Conservation (phyloP, 1,139 yeast genomes). For the Kodamaea ohmeri region DNA sequence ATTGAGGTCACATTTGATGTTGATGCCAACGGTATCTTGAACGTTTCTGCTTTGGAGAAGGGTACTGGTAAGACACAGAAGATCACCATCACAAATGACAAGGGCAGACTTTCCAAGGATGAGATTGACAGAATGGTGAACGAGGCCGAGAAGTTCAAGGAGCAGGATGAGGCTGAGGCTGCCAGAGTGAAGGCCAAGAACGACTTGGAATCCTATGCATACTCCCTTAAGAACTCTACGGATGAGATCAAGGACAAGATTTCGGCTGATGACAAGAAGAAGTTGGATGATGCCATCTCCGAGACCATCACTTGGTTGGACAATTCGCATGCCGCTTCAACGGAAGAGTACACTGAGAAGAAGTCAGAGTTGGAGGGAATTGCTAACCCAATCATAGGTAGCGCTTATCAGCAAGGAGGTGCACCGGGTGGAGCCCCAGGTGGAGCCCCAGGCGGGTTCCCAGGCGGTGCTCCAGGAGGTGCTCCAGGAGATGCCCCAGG, state of each 20-base stretch:
- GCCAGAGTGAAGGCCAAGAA: slow-evolving; percentile 75
- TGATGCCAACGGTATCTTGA: slow-evolving; percentile 49
- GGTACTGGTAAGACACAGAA: slow-evolving; percentile 65
- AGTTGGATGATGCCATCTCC: slow-evolving; percentile 39
- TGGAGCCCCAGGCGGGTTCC: slow-evolving; percentile 36
- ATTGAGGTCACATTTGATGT: slow-evolving; percentile 46
- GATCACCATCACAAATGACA: slow-evolving; percentile 64
- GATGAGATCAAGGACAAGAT: slow-evolving; percentile 53
- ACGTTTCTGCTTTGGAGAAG: slow-evolving; percentile 45
- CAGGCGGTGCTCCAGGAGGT: slow-evolving; percentile 30
- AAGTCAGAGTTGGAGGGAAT: slow-evolving; percentile 64
- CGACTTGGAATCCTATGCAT: slow-evolving; percentile 85
- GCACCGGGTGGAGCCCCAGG: slow-evolving; percentile 28
- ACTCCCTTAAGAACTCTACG: slow-evolving; percentile 65
- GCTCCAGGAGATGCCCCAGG: slow-evolving; percentile 38
- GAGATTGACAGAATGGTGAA: slow-evolving; percentile 29
- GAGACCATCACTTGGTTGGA: slow-evolving; percentile 53
- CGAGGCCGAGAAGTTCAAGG: slow-evolving; percentile 74
- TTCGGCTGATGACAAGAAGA: slow-evolving; percentile 41
- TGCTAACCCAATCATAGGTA: slow-evolving; percentile 65
- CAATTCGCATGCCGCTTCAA: slow-evolving; percentile 48
- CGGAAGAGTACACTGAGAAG: slow-evolving; percentile 56
- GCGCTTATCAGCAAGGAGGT: slow-evolving; percentile 60
- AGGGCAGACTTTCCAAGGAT: slow-evolving; percentile 29
- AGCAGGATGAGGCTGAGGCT: slow-evolving; percentile 81